These are phyloP conservation scores for Trichoderma citrinoviride DNA, from an alignment of 2,329 filamentous ascomycete species.

Conservation along the genomic window DNA sequence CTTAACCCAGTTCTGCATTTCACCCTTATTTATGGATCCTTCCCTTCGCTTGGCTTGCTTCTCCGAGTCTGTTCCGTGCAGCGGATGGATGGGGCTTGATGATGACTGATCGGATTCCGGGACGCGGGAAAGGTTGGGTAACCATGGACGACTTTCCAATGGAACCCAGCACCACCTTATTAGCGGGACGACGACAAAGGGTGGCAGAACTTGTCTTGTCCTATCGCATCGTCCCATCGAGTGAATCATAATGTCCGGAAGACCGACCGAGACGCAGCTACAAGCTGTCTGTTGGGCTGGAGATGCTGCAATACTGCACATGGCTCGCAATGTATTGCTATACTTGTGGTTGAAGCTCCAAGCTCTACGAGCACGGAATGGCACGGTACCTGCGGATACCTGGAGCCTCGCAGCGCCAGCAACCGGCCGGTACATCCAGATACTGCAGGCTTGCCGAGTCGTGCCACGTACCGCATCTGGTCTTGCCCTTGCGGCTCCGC, in stretches of 20 bases:
- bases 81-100: neutral
- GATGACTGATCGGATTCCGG: constrained; percentile 19
- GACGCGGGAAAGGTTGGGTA: constrained; percentile 18
- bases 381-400: neutral
- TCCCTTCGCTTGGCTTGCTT: neutral
- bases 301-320: too few species aligned
- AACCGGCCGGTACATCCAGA: neutral
- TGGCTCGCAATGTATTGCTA: neutral
- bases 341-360: too few species aligned
- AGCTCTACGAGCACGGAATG: neutral
- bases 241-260: constrained; percentile 5
- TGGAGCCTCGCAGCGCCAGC: neutral
- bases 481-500: neutral
- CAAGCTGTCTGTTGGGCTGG: too few species aligned
- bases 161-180: neutral
- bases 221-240: neutral
- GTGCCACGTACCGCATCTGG: neutral
- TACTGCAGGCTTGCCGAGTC: neutral
- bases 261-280: neutral
- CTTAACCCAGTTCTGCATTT: too few species aligned
- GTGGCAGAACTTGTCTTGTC: neutral
- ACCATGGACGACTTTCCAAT: neutral
- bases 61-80: neutral
- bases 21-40: neutral
- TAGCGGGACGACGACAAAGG: neutral